These are phyloP conservation scores for Nemania sp. DNA, from an alignment of 2,329 filamentous ascomycete species.

Conservation along the genomic window DNA sequence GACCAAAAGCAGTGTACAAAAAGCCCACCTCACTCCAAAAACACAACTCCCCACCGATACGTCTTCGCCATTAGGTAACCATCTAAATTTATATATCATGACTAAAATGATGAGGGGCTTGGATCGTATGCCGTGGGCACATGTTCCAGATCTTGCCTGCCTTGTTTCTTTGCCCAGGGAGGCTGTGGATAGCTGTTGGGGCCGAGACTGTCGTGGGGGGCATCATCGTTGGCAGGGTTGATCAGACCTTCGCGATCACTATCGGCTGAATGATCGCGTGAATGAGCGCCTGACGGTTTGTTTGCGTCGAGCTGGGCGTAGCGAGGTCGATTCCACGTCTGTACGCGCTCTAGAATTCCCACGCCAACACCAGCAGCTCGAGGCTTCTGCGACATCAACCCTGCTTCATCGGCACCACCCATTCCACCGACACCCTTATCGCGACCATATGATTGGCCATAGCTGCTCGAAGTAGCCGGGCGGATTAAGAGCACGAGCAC, in stretches of 20 bases:
- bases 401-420: neutral
- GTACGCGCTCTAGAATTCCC: slow-evolving; percentile 32
- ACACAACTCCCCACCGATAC: neutral
- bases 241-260: slow-evolving; percentile 27
- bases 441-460: neutral
- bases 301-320: slow-evolving; percentile 40
- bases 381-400: slow-evolving; percentile 1
- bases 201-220: neutral
- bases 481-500: slow-evolving; percentile 6
- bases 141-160: slow-evolving; percentile 9
- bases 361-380: slow-evolving; percentile 1
- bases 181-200: neutral
- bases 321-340: slow-evolving; percentile 36
- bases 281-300: neutral
- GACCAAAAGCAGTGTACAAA: neutral
- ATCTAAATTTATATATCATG: neutral
- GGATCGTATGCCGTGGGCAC: slow-evolving; percentile 18
- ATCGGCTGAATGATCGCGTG: slow-evolving; percentile 20
- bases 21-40: neutral
- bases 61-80: neutral
- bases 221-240: slow-evolving; percentile 5
- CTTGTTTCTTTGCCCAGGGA: slow-evolving; percentile 1
- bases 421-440: slow-evolving; percentile 8
- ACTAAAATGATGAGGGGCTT: neutral
- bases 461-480: neutral